Percentiles rank a stretch among this genome's conserved stretches.
phyloP scores from a whole-genome alignment of 305 asterid genomes.

The Solanum aculeatissimum region DNA sequence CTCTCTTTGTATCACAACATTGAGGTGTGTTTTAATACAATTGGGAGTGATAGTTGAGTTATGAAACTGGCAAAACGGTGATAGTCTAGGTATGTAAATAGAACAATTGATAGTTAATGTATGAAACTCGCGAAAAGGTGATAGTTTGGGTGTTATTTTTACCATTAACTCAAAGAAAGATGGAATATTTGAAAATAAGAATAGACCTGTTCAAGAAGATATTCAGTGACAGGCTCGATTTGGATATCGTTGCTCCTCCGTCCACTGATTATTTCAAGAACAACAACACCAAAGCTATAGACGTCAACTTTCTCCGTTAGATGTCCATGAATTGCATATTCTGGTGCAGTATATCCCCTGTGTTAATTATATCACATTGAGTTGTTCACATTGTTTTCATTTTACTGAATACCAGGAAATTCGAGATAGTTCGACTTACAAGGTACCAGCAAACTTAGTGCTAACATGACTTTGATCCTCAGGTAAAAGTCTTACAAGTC shows the following conservation, averaged over 20 bases:
- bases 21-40: not conserved
- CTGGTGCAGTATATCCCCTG: conserved; percentile 93
- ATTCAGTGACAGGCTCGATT: conserved; percentile 25
- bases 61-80: not conserved
- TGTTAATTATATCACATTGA: not conserved
- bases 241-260: conserved; percentile 39
- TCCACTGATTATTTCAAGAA: conserved; percentile 69
- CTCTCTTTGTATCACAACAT: not conserved
- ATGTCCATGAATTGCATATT: conserved; percentile 74
- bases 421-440: conserved; percentile 31
- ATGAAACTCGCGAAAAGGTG: not conserved
- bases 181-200: not conserved
- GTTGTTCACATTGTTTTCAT: not conserved
- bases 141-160: not conserved
- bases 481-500: conserved; percentile 65
- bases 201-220: conserved; percentile 55
- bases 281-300: conserved; percentile 73
- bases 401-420: not conserved
- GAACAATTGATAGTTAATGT: not conserved
- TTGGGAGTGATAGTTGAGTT: not conserved
- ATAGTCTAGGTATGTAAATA: not conserved
- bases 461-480: conserved; percentile 72
- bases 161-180: not conserved
- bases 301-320: conserved; percentile 79
- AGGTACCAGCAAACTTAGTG: conserved; percentile 85